These are phyloP conservation scores for Pseudisothecium myosuroides DNA, from an alignment of 225 moss, liverwort and hornwort genomes.

Conservation along the genomic window DNA sequence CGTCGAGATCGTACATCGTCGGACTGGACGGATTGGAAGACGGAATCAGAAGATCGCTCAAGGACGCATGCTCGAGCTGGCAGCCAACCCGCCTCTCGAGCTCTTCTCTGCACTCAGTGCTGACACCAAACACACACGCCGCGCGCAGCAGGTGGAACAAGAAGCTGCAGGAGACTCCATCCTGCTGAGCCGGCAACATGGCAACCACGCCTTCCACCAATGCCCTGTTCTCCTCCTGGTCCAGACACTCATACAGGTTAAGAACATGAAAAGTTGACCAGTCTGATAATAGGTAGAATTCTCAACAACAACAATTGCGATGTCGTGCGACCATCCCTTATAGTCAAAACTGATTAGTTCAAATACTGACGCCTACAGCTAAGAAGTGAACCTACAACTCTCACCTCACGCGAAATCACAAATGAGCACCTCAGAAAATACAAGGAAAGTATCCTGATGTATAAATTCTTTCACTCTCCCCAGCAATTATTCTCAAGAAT, in stretches of 20 bases:
- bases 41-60: constrained; percentile 79
- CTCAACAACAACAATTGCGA: background rate
- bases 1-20: constrained; percentile 72
- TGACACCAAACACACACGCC: constrained; percentile 56
- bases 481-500: background rate
- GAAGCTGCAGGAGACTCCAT: constrained; percentile 68
- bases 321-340: constrained; percentile 9
- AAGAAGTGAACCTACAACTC: background rate
- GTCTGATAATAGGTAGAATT: background rate
- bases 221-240: constrained; percentile 18
- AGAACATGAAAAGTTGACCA: background rate
- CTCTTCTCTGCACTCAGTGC: constrained; percentile 32
- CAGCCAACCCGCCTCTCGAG: constrained; percentile 69
- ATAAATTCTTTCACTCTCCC: background rate
- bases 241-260: background rate
- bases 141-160: constrained; percentile 66
- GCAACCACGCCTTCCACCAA: constrained; percentile 60
- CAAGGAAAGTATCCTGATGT: background rate
- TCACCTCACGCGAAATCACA: background rate
- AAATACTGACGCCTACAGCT: background rate
- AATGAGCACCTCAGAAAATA: background rate
- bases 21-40: constrained; percentile 31
- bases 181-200: constrained; percentile 67
- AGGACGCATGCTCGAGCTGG: constrained; percentile 80
- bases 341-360: background rate